Conservation (phyloP, 2,329 filamentous ascomycete species). For the Colletotrichum liriopes region DNA sequence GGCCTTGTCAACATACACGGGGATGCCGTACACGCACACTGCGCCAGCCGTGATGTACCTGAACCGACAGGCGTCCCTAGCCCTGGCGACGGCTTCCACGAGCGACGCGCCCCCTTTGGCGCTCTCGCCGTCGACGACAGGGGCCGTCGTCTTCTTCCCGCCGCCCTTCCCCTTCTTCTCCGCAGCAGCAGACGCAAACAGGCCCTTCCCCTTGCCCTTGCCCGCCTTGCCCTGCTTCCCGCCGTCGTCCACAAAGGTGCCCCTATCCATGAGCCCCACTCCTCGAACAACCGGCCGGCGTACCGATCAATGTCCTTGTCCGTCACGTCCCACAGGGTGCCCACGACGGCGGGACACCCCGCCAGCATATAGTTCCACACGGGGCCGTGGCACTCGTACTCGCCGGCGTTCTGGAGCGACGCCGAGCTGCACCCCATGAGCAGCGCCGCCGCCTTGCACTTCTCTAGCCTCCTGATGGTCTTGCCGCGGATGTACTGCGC, state of each 20-base stretch:
- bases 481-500: conserved; percentile 93
- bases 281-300: conserved; percentile 82
- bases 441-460: conserved; percentile 83
- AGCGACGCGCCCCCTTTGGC: conserved; percentile 67
- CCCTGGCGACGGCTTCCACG: conserved; percentile 85
- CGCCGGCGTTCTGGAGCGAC: conserved; percentile 83
- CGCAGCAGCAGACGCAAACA: conserved; percentile 41
- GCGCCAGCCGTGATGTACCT: conserved; percentile 94
- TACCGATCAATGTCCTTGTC: conserved; percentile 98
- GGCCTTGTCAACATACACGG: conserved; percentile 79
- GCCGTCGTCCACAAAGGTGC: conserved; percentile 54
- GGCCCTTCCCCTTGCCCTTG: conserved; percentile 36
- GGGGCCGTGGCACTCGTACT: conserved; percentile 92
- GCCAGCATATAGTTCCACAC: conserved; percentile 94
- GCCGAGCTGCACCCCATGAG: conserved; percentile 97
- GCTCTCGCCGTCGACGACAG: conserved; percentile 45
- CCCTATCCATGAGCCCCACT: conserved; percentile 80
- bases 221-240: conserved; percentile 47
- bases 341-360: conserved; percentile 87
- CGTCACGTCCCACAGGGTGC: conserved; percentile 97
- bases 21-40: conserved; percentile 94
- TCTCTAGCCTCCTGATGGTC: conserved; percentile 83
- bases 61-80: conserved; percentile 86
- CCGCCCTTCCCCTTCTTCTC: conserved; percentile 49
- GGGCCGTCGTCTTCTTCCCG: conserved; percentile 49